phyloP scores from a whole-genome alignment of 768 basidiomycete species.

The Leccinum imitatum region DNA sequence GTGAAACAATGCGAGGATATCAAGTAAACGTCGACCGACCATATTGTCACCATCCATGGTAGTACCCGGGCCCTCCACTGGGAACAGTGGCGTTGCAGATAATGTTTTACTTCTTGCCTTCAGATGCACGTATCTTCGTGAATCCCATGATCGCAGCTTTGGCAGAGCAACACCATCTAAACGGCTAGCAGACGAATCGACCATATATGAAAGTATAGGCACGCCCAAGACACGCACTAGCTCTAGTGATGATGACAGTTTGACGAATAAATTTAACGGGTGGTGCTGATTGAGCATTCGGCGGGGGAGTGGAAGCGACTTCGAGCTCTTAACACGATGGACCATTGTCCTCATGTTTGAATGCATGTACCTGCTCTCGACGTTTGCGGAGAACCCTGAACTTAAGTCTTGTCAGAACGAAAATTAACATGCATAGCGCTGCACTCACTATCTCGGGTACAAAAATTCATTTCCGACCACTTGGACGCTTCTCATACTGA shows the following conservation, averaged over 20 bases:
- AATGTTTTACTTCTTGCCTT: constrained; percentile 90
- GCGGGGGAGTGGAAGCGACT: constrained; percentile 53
- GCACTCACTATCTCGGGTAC: constrained; percentile 60
- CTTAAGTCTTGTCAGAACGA: constrained; percentile 38
- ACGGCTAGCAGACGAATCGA: constrained; percentile 66
- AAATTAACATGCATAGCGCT: background rate
- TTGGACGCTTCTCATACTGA: constrained; percentile 58
- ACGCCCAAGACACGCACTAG: constrained; percentile 92
- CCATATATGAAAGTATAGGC: constrained; percentile 52
- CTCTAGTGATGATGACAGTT: constrained; percentile 53
- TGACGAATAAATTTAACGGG: constrained; percentile 82
- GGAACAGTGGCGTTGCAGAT: constrained; percentile 86
- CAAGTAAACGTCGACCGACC: constrained; percentile 37
- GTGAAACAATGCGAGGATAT: background rate
- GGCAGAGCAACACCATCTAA: constrained; percentile 76
- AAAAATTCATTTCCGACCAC: constrained; percentile 86
- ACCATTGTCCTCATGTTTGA: background rate
- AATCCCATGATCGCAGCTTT: constrained; percentile 91
- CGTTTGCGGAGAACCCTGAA: constrained; percentile 62
- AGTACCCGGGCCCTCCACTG: constrained; percentile 63
- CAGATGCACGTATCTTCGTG: constrained; percentile 71
- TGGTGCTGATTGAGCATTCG: constrained; percentile 68
- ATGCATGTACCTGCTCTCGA: constrained; percentile 49
- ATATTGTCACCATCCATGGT: constrained; percentile 88
- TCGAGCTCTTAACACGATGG: constrained; percentile 48